phyloP scores from a whole-genome alignment of 2,329 filamentous ascomycete genomes.

The Colletotrichum limetticola region DNA sequence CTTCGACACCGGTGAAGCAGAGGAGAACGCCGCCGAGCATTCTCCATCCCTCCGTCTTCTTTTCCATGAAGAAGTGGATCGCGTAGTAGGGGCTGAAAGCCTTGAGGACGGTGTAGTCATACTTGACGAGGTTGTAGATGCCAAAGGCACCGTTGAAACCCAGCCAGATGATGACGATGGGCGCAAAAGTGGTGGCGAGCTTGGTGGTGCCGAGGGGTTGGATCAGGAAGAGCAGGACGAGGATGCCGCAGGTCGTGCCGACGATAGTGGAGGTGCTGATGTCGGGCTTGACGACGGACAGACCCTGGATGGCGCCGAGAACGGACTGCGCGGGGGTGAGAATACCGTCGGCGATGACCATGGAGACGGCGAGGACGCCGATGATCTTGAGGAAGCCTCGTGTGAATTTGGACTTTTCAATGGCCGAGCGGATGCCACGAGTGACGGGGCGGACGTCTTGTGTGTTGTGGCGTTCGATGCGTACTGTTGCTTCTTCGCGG shows the following conservation, averaged over 20 bases:
- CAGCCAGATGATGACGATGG: slow-evolving; percentile 75
- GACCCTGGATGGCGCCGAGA: slow-evolving; percentile 74
- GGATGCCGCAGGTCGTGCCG: slow-evolving; percentile 71
- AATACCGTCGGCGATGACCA: slow-evolving; percentile 75
- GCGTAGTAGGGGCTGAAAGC: slow-evolving; percentile 70
- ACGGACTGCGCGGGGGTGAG: slow-evolving; percentile 77
- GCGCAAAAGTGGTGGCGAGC: slow-evolving; percentile 70
- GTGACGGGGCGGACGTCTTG: slow-evolving; percentile 64
- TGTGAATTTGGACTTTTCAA: slow-evolving; percentile 66
- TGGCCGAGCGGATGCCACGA: slow-evolving; percentile 61
- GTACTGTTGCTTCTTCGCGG: slow-evolving; percentile 62
- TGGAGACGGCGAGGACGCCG: slow-evolving; percentile 73
- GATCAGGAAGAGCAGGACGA: slow-evolving; percentile 70
- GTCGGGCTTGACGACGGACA: slow-evolving; percentile 66
- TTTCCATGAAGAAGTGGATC: slow-evolving; percentile 68
- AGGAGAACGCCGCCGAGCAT: slow-evolving; percentile 78
- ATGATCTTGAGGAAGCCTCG: slow-evolving; percentile 67
- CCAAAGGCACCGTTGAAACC: slow-evolving; percentile 71
- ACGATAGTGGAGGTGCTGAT: slow-evolving; percentile 68
- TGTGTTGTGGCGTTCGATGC: slow-evolving; percentile 68
- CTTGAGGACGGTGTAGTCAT: slow-evolving; percentile 64
- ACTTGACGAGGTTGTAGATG: slow-evolving; percentile 68
- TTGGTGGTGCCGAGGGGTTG: slow-evolving; percentile 74
- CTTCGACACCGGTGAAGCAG: slow-evolving; percentile 82
- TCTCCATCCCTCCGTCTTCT: slow-evolving; percentile 70